Percentiles rank a stretch among this genome's conserved stretches.
Evolutionary conservation across 257 asterid species (phyloP).

Genomic region (Plantago ovata): DNA sequence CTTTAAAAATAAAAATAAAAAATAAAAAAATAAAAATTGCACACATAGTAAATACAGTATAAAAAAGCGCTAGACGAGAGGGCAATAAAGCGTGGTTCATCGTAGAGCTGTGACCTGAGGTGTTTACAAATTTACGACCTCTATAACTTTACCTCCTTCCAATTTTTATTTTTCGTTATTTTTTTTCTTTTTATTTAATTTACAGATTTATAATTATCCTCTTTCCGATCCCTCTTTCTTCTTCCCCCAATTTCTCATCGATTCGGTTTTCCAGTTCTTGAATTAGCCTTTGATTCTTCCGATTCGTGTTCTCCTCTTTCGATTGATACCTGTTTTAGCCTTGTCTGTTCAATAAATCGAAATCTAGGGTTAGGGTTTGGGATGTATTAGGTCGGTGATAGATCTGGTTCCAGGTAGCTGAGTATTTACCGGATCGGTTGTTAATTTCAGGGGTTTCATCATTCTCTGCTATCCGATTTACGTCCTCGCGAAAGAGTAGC

Average conservation of each 20-base stretch:
- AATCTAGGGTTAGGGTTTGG: slow-evolving; percentile 32
- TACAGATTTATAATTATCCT: background rate
- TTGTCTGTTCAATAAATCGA: slow-evolving; percentile 11
- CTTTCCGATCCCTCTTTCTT: slow-evolving; percentile 27
- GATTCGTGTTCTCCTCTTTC: slow-evolving; percentile 27
- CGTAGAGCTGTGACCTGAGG: too few relatives aligned
- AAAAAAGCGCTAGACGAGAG: too few relatives aligned
- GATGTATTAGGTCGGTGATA: slow-evolving; percentile 29
- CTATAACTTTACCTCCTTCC: background rate
- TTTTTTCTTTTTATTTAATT: slow-evolving; percentile 3
- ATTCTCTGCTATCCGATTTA: background rate
- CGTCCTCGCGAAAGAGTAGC: too few relatives aligned
- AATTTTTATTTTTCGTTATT: background rate
- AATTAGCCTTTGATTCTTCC: slow-evolving; percentile 17
- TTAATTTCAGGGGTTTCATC: slow-evolving; percentile 18
- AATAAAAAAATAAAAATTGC: too few relatives aligned
- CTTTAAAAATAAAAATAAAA: too few relatives aligned
- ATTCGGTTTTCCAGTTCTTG: slow-evolving; percentile 10
- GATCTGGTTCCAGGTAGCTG: slow-evolving; percentile 13
- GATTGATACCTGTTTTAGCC: slow-evolving; percentile 29
- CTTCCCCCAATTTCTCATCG: slow-evolving; percentile 8
- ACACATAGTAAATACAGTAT: too few relatives aligned
- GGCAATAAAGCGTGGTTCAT: too few relatives aligned
- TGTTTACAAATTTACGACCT: background rate
- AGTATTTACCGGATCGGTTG: background rate